Evolutionary conservation across 2,329 filamentous ascomycete genomes (phyloP), one percentile per base, ranked within the genome.

Genomic region (Fusarium sp.): DNA sequence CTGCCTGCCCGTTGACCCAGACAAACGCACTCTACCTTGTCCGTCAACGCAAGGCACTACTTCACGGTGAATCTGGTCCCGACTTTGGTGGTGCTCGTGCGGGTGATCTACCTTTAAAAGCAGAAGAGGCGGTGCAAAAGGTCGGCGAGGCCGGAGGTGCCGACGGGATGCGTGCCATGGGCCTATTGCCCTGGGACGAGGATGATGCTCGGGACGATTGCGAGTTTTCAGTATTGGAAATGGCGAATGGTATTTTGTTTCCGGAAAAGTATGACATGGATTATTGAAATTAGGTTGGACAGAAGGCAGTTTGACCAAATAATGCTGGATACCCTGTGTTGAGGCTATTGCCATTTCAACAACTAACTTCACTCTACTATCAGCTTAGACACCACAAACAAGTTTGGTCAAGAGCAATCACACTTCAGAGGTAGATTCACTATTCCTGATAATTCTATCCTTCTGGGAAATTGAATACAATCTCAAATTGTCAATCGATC

Each of bases 21-120:
- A 82, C 81, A 32, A 86, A 85, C 72, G 84, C 83, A 1, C 80
- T 85, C 14, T 86, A 85, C 74, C 82, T 85, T 37, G 80, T 80
- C 23, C 82, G 82, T 39, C 84, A 86, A 75, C 81, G 84, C 48
- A 84, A 84, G 61, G 79, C 84, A 0, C 86, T 86, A 50, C 71
- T 86, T 1, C 79, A 82, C 13, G 84, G 84, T n/a, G 80, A 81
- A 52, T 82, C 84, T n/a, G 81, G 81, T 6, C 82, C 84, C 1
- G 84, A 86, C 45, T 86, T 86, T 64, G 80, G 77, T 0, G 81
- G 81, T 10, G 79, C 80, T 9, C 72, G 75, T 7, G 80, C 82
- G 6, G 83, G 84, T 68, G 82, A 80, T 60, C 71, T 74, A n/a
- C 81, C 82, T 35, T 57, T 78, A 27, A 82, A 81, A 10, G 76